Base-by-base conservation (phyloP, 208 protist genomes). In the Herpetomonas muscarum region DNA sequence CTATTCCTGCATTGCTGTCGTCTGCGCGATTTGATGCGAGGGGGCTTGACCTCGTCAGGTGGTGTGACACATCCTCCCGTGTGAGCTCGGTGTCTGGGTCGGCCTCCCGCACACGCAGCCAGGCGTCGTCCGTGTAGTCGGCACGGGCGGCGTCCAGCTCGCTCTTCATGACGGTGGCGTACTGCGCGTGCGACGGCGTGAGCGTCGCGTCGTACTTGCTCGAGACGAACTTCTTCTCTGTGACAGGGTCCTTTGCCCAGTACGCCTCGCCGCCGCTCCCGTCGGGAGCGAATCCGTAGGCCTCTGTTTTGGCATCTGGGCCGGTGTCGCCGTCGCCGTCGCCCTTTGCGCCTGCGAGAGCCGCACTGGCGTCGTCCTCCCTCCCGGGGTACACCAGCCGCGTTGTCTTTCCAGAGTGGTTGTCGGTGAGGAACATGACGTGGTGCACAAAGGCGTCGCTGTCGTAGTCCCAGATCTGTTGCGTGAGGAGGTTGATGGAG, bases 381-480 rank as follows among this genome's bases (percentile, higher is more conserved):
- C 76, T 66, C 7, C 86, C 76, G 10, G 83, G 82, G 29, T 83
- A 85, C 68, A 90, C 77, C 58, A 94, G 65, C 2, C 87, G 74
- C 3, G 76, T 76, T 28, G 78, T 71, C 32, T 60, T 67, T 26
- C 88, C 88, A 6, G 81, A 80, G 45, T 61, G 60, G 22, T 47
- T 63, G 55, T 92, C 82, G n/a, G 89, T 49, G 17, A 75, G 15
- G 17, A 94, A 67, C 42, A 95, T 58, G 28, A 91, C 54, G 22
- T 83, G 82, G 58, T 97, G 91, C 53, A 93, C 86, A 68, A 95
- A 97, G 37, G 57, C 74, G 48, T 97, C 92, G 17, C 84, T 78
- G 34, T 87, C 76, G 59, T 97, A 97, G 68, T 97, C 92, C 90
- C 92, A 97, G 22, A 97, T 86, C 60, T 95, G 85, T 69, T 96